Evolutionary conservation across 1,284 basidiomycete genomes (phyloP), one percentile per base, ranked within the genome.

Genomic region (Boletus mariae): DNA sequence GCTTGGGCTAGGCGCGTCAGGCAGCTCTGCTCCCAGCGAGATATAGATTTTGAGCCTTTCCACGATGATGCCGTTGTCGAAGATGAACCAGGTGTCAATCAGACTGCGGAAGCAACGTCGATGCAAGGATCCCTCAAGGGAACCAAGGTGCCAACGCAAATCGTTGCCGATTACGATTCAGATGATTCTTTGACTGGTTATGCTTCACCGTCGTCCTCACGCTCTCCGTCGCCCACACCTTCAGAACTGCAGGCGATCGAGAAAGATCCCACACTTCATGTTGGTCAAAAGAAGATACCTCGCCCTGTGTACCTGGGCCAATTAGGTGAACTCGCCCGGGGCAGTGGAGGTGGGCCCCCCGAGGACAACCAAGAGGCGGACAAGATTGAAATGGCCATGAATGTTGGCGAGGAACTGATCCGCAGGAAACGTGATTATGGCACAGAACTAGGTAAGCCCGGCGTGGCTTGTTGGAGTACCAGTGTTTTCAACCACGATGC

Each of bases 181-280:
- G 90, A 92, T 59, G 92, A 94, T 68, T 93, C 92, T 0, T 69
- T 95, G 13, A 80, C 79, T 4, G 92, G 91, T 5, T 95, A 95
- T 66, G 78, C 77, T 2, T 85, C 81, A 3, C 74, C 78, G 1
- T 67, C 78, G 0, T 85, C 87, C 11, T 90, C 91, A 4, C 85
- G 90, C 8, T 84, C 90, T 0, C 71, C 82, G 2, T 94, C 92
- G 1, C 92, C 92, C 0, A 88, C 87, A 0, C 84, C 83, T 0
- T 84, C 84, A 2, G 89, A 91, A 57, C 78, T 95, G 3, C 85
- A 80, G 9, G 90, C 92, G 61, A 84, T 92, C n/a, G 87, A 91
- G 61, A 84, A 81, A 48, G 92, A 96, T 60, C 93, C 93, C 0
- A 86, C 88, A 0, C 73, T 94, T 23, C 78, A 75, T 44, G 74